A percentile compares a stretch with the other conserved stretches of the same genome.
phyloP scores from a whole-genome alignment of 163 green algal genomes.

The Volvox carteri region DNA sequence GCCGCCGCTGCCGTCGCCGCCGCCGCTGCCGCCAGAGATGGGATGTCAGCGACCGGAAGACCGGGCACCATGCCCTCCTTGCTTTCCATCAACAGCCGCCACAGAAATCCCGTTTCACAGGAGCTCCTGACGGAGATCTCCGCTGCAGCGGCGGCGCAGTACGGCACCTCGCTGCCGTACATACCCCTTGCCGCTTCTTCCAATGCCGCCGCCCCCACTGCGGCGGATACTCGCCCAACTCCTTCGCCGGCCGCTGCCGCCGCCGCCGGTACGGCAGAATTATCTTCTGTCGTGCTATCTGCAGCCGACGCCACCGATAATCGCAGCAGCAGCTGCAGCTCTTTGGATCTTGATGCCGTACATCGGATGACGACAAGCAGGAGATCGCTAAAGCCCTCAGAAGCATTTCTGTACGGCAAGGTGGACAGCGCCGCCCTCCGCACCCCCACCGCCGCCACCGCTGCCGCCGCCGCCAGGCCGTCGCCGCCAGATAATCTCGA shows the following conservation, averaged over 20 bases:
- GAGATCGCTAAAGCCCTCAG: conserved; percentile 42
- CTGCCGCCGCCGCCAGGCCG: not conserved
- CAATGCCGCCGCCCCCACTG: not conserved
- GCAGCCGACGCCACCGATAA: not conserved
- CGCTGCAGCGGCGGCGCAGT: not conserved
- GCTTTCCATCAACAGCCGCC: not conserved
- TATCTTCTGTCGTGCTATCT: not conserved
- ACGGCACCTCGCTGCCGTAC: not conserved
- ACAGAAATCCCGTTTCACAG: not conserved
- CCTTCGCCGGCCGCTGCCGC: too few species aligned
- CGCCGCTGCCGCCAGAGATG: not conserved
- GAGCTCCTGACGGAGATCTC: not conserved
- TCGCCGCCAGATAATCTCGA: not conserved
- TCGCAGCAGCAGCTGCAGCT: not conserved
- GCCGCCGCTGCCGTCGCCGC: not conserved
- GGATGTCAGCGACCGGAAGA: not conserved
- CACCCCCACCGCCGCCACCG: not conserved
- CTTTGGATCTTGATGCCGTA: not conserved
- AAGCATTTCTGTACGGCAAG: conserved; percentile 24
- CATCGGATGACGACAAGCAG: not conserved
- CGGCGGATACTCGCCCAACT: not conserved
- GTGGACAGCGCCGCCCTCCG: not conserved
- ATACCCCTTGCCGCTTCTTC: not conserved
- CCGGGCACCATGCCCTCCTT: not conserved
- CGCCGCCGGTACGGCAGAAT: not conserved